These are phyloP conservation scores for Vigna reflexopilosa DNA, from an alignment of 306 rosid genomes.

Conservation along the genomic window DNA sequence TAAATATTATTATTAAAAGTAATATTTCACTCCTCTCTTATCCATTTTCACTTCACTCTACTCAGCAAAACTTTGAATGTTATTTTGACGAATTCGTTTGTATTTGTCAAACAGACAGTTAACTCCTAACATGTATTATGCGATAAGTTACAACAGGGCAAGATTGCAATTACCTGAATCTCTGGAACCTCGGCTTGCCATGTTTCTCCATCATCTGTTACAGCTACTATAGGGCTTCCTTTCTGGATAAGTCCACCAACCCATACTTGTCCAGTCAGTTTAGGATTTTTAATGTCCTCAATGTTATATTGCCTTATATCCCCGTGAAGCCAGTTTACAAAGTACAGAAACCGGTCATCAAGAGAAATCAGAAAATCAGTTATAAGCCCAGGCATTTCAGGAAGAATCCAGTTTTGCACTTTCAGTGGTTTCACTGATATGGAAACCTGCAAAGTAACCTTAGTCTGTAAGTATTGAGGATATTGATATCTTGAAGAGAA, in stretches of 20 bases:
- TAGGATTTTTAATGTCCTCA: constrained; percentile 76
- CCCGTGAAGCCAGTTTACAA: constrained; percentile 97
- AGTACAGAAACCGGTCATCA: constrained; percentile 85
- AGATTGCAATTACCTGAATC: constrained; percentile 66
- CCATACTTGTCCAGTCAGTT: constrained; percentile 85
- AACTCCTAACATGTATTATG: neutral
- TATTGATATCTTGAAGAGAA: neutral
- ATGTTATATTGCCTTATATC: constrained; percentile 91
- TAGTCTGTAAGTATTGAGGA: constrained; percentile 4
- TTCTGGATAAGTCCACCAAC: constrained; percentile 82
- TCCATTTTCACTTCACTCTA: neutral
- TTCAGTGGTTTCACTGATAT: constrained; percentile 75
- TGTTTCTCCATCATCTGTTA: constrained; percentile 72
- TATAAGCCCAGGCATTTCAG: constrained; percentile 96
- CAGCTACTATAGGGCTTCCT: constrained; percentile 72
- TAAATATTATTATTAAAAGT: neutral
- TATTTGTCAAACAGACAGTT: constrained; percentile 2
- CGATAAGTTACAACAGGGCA: neutral
- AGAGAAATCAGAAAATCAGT: constrained; percentile 91
- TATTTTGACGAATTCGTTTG: neutral
- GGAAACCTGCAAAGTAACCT: constrained; percentile 63
- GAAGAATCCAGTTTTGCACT: constrained; percentile 95
- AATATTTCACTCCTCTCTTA: neutral
- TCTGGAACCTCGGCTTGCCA: constrained; percentile 83
- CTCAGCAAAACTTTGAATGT: neutral